These are phyloP conservation scores for Elsinoe necatrix DNA, from an alignment of 2,329 filamentous ascomycete genomes.

Conservation along the genomic window DNA sequence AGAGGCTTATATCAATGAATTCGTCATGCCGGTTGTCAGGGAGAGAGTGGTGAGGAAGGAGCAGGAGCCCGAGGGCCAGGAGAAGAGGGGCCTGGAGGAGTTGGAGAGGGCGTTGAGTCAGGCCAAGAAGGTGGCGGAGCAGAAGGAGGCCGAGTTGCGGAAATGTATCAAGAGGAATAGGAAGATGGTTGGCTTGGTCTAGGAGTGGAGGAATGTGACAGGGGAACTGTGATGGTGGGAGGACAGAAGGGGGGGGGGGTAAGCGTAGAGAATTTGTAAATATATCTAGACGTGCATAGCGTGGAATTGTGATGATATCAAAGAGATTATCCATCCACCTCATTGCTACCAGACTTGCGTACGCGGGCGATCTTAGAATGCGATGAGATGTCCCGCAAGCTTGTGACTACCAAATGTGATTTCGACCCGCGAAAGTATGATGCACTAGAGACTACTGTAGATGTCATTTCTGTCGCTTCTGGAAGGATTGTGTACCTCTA, in stretches of 20 bases:
- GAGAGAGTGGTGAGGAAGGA: slow-evolving; percentile 15
- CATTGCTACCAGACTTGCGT: too few relatives aligned
- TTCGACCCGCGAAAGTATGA: too few relatives aligned
- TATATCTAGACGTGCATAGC: background rate
- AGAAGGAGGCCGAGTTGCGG: slow-evolving; percentile 27
- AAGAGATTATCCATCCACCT: background rate
- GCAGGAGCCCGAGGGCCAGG: slow-evolving; percentile 6
- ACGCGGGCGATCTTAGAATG: too few relatives aligned
- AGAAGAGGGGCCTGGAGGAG: slow-evolving; percentile 22
- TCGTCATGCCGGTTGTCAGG: slow-evolving; percentile 27
- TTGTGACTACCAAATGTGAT: too few relatives aligned
- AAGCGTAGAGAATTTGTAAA: background rate
- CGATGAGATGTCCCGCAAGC: too few relatives aligned
- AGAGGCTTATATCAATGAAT: slow-evolving; percentile 31
- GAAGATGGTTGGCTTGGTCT: slow-evolving; percentile 23
- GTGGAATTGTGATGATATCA: background rate
- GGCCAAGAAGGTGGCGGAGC: slow-evolving; percentile 27
- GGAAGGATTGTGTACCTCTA: background rate
- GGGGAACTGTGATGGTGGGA: too few relatives aligned
- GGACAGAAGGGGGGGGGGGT: background rate
- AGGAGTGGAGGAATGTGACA: too few relatives aligned
- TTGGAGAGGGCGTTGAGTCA: slow-evolving; percentile 27
- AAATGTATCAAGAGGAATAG: slow-evolving; percentile 31
- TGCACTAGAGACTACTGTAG: too few relatives aligned
- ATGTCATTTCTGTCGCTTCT: background rate